Percentiles rank a stretch among this genome's conserved stretches.
phyloP scores from a whole-genome alignment of 2,329 filamentous ascomycete genomes.

The Pezicula carpinea region DNA sequence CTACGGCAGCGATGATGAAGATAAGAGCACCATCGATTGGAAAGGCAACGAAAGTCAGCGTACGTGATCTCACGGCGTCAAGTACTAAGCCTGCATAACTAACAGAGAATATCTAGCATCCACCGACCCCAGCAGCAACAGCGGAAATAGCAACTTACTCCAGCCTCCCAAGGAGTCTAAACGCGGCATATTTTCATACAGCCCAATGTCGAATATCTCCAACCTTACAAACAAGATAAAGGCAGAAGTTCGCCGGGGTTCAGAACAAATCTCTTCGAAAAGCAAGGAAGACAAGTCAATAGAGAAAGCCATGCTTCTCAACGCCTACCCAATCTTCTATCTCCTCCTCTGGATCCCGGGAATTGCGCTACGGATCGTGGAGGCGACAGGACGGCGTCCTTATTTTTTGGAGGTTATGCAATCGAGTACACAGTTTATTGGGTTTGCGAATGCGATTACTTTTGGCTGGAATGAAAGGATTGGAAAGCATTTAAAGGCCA shows the following conservation, averaged over 20 bases:
- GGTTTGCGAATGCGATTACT: slow-evolving; percentile 33
- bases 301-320: slow-evolving; percentile 30
- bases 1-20: too few species aligned
- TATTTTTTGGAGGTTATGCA: slow-evolving; percentile 27
- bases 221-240: neutral
- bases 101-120: too few species aligned
- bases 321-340: slow-evolving; percentile 33
- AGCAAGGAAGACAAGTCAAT: neutral
- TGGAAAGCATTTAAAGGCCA: slow-evolving; percentile 2
- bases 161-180: too few species aligned
- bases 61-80: too few species aligned
- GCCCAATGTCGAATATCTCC: too few species aligned
- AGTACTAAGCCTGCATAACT: too few species aligned
- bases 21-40: too few species aligned
- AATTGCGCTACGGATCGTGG: slow-evolving; percentile 31
- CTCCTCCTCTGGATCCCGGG: slow-evolving; percentile 34
- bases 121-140: too few species aligned
- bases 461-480: slow-evolving; percentile 33
- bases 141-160: too few species aligned
- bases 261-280: too few species aligned
- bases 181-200: too few species aligned
- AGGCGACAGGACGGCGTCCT: slow-evolving; percentile 26
- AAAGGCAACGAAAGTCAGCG: too few species aligned
- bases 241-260: neutral
- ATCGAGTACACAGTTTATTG: slow-evolving; percentile 31